Evolutionary conservation across 2,329 filamentous ascomycete genomes (phyloP).

Genomic region (Clonostachys rosea): DNA sequence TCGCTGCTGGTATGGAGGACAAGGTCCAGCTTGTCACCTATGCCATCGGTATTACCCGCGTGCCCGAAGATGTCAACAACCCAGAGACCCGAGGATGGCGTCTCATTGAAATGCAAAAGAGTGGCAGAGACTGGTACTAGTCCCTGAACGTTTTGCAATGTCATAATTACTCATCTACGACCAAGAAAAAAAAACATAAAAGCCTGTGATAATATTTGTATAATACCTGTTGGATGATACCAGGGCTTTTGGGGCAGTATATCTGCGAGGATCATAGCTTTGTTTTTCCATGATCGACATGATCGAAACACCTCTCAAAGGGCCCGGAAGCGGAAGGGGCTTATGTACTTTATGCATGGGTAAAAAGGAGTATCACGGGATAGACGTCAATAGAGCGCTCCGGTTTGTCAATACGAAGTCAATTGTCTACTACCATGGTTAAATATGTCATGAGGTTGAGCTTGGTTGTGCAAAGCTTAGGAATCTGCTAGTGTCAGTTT

Average conservation of each 20-base stretch:
- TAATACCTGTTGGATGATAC: too few species aligned
- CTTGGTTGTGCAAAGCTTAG: background rate
- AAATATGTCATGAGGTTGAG: background rate
- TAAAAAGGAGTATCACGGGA: background rate
- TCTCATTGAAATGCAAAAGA: conserved; percentile 98
- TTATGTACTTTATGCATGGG: background rate
- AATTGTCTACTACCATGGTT: background rate
- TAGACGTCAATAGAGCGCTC: background rate
- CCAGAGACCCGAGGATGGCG: conserved; percentile 96
- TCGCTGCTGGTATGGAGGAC: conserved; percentile 97
- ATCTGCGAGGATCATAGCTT: too few species aligned
- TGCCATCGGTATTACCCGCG: conserved; percentile 89
- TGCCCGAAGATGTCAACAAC: conserved; percentile 94
- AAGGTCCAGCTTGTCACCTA: conserved; percentile 98
- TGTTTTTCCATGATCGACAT: too few species aligned
- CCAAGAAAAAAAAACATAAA: too few species aligned
- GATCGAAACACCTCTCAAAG: too few species aligned
- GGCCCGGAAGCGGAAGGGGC: background rate
- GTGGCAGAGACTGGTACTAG: conserved; percentile 71
- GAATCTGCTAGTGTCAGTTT: background rate
- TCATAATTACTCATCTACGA: too few species aligned
- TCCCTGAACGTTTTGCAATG: too few species aligned
- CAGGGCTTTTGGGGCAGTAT: too few species aligned
- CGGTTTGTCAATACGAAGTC: background rate
- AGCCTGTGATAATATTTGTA: too few species aligned